These are phyloP conservation scores for Daldinia concentrica DNA, from an alignment of 495 filamentous ascomycete genomes.

Conservation along the genomic window DNA sequence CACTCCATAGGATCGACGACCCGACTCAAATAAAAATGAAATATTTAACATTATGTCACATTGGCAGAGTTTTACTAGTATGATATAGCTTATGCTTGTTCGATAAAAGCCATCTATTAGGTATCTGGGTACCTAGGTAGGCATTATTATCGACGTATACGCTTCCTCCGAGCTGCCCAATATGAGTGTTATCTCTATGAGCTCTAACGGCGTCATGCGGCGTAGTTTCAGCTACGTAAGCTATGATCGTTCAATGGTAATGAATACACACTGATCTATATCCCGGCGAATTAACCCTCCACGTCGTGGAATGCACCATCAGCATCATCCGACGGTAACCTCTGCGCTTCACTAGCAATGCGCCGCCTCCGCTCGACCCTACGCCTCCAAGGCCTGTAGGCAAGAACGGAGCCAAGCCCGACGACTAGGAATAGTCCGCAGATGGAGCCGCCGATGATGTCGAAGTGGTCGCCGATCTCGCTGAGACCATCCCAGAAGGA, in stretches of 20 bases:
- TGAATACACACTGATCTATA: background rate
- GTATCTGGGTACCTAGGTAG: background rate
- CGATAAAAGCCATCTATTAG: background rate
- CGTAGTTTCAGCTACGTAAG: no score
- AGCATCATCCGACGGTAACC: slow-evolving; percentile 28
- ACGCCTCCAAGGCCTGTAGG: slow-evolving; percentile 81
- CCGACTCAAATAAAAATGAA: background rate
- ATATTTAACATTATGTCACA: background rate
- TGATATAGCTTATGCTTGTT: background rate
- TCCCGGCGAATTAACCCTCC: slow-evolving; percentile 5
- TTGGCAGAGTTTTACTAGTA: background rate
- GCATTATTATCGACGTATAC: background rate
- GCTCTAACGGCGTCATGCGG: no score
- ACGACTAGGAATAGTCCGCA: slow-evolving; percentile 84
- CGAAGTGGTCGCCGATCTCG: slow-evolving; percentile 79
- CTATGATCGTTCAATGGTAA: background rate
- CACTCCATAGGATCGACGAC: slow-evolving; percentile 9
- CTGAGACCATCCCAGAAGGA: slow-evolving; percentile 88
- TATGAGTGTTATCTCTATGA: no score
- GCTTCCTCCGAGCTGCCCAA: background rate
- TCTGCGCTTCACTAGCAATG: background rate
- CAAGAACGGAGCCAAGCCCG: slow-evolving; percentile 72
- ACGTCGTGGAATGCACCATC: slow-evolving; percentile 27
- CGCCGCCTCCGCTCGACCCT: slow-evolving; percentile 45
- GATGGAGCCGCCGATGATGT: slow-evolving; percentile 85